A percentile compares a stretch with the other conserved stretches of the same genome.
phyloP scores from a whole-genome alignment of 306 rosid genomes.

The Quillaja saponaria region DNA sequence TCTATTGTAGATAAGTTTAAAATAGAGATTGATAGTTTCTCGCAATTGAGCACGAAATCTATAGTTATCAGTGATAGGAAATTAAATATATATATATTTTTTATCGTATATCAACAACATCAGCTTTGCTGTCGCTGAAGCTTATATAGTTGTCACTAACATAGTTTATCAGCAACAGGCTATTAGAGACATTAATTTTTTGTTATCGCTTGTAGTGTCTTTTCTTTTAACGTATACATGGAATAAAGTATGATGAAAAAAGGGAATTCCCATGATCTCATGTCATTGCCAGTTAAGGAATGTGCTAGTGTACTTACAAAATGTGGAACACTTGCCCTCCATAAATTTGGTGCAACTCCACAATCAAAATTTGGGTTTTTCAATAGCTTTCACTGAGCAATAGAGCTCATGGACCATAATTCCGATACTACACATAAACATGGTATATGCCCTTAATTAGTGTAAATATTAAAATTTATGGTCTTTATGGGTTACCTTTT shows the following conservation, averaged over 20 bases:
- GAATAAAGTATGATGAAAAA: constrained; percentile 38
- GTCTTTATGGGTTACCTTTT: constrained; percentile 27
- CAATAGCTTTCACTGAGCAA: constrained; percentile 38
- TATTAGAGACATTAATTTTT: too few relatives aligned
- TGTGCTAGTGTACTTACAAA: constrained; percentile 20
- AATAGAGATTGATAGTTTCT: too few relatives aligned
- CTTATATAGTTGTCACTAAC: too few relatives aligned
- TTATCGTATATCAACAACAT: too few relatives aligned
- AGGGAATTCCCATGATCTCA: constrained; percentile 31
- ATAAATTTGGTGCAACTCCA: constrained; percentile 35
- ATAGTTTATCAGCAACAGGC: too few relatives aligned
- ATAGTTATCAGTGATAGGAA: too few relatives aligned
- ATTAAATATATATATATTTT: too few relatives aligned
- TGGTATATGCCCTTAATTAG: not conserved
- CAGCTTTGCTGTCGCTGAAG: too few relatives aligned
- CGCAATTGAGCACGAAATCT: too few relatives aligned
- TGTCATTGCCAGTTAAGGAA: constrained; percentile 39
- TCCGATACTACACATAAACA: constrained; percentile 4
- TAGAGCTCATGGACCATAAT: constrained; percentile 17
- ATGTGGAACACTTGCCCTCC: constrained; percentile 38
- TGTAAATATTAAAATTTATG: not conserved
- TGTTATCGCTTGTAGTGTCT: too few relatives aligned
- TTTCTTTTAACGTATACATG: too few relatives aligned
- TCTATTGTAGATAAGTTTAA: too few relatives aligned
- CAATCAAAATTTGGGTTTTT: constrained; percentile 14